phyloP scores from a whole-genome alignment of 441 rosid species.

The Macaranga tanarius region DNA sequence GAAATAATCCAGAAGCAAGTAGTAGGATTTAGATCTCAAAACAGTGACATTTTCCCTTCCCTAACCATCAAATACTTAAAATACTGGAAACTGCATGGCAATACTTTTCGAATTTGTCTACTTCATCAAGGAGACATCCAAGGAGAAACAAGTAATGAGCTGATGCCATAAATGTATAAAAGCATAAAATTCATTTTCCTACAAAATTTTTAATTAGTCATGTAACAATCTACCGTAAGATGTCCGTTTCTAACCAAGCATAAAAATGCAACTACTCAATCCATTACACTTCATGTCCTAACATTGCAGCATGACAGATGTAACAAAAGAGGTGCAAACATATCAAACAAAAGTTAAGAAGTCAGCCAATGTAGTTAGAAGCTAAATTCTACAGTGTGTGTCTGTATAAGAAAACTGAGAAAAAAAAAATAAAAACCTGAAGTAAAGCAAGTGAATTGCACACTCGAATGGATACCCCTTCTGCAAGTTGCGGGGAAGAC shows the following conservation, averaged over 20 bases:
- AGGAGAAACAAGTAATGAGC: too few species aligned
- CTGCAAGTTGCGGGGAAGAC: constrained; percentile 65
- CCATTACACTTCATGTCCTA: neutral
- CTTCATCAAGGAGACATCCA: too few species aligned
- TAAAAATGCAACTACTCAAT: neutral
- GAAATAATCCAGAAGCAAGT: too few species aligned
- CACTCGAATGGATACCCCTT: constrained; percentile 71
- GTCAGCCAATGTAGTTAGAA: neutral
- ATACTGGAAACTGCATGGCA: too few species aligned
- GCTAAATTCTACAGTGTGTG: too few species aligned
- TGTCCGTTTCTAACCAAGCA: neutral
- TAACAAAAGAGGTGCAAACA: neutral
- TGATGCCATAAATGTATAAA: neutral
- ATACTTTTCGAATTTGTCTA: too few species aligned
- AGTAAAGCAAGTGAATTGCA: constrained; percentile 87
- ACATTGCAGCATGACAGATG: neutral
- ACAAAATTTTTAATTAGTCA: neutral
- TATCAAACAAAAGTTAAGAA: neutral
- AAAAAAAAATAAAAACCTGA: constrained; percentile 44
- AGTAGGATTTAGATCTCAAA: too few species aligned
- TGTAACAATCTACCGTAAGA: neutral
- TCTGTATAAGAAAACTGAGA: neutral
- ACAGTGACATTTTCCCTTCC: too few species aligned
- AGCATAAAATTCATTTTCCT: neutral
- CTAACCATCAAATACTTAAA: too few species aligned